Evolutionary conservation across 1,284 basidiomycete species (phyloP), one percentile per base, ranked within the genome.

Genomic region (Heliocybe sulcata): DNA sequence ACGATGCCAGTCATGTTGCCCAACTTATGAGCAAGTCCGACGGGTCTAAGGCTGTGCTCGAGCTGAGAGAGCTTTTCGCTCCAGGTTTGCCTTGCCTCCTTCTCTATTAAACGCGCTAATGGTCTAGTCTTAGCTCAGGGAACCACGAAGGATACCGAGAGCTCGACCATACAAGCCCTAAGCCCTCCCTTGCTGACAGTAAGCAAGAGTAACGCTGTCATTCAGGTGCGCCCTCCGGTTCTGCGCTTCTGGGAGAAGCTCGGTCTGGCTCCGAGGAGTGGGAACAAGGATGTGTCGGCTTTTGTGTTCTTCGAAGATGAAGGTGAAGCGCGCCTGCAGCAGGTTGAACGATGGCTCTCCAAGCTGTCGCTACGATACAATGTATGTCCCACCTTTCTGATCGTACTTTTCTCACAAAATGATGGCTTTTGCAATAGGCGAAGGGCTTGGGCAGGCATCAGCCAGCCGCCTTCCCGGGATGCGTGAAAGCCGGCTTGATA

Each of bases 161-260:
- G 49, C 22, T 51, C 35, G 12, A 45, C 26, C 54, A 57, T 80
- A 22, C 68, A 71, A 54, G 64, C 69, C 1, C 64, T 86, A 56
- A 77, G 81, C 20, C 62, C 77, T 14, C 86, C 87, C 0, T 72
- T 79, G 69, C 66, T 90, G 10, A 72, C 80, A 0, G 74, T 87
- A 23, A 81, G 77, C 2, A 90, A 88, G 64, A 77, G 78, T 2
- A 80, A 82, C 49, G 73, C 76, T 2, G 66, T 90, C 22, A 72
- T 91, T 11, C 81, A 89, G 42, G 65, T 90, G 11, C 67, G 81
- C 16, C 82, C 88, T 2, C 66, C 85, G 1, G 83, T 88, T 0
- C 63, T 92, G 19, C 75, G 82, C 2, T 92, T 92, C 65, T 93
- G 91, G 90, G 82, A 87, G 58, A 92, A 90, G 64, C 75, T 93